Evolutionary conservation across 805 yeast species (phyloP).

Genomic region (Yarrowia deformans): DNA sequence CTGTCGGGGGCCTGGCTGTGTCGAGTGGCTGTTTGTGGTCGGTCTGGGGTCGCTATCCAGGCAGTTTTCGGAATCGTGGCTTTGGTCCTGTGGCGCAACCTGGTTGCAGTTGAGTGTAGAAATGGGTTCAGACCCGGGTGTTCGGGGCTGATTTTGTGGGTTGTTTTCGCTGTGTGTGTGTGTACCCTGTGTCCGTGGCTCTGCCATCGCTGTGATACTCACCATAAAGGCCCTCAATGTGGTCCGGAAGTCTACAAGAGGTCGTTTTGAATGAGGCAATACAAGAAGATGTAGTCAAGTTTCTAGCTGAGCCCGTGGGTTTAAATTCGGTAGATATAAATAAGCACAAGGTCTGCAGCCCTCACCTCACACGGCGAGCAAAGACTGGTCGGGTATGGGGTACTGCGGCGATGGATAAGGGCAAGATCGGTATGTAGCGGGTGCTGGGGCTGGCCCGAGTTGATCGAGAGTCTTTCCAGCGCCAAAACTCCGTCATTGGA

Average conservation of each 20-base stretch:
- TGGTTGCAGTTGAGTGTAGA: background rate
- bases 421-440: background rate
- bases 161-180: background rate
- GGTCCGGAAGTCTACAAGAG: slow-evolving; percentile 35
- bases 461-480: background rate
- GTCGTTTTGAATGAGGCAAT: slow-evolving; percentile 21
- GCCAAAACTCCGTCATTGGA: background rate
- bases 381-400: background rate
- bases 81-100: background rate
- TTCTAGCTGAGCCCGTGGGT: slow-evolving; percentile 37
- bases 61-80: background rate
- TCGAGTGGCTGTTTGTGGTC: background rate
- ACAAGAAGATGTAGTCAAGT: slow-evolving; percentile 38
- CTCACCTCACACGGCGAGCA: slow-evolving; percentile 23
- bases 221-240: slow-evolving; percentile 39
- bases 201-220: slow-evolving; percentile 21
- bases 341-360: slow-evolving; percentile 39
- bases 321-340: slow-evolving; percentile 39
- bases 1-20: background rate
- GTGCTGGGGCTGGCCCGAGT: background rate
- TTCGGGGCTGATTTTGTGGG: background rate
- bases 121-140: background rate
- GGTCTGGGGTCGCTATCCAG: background rate
- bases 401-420: background rate
- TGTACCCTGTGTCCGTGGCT: background rate